phyloP scores from a whole-genome alignment of 495 filamentous ascomycete species.

The Ascobolus immersus region DNA sequence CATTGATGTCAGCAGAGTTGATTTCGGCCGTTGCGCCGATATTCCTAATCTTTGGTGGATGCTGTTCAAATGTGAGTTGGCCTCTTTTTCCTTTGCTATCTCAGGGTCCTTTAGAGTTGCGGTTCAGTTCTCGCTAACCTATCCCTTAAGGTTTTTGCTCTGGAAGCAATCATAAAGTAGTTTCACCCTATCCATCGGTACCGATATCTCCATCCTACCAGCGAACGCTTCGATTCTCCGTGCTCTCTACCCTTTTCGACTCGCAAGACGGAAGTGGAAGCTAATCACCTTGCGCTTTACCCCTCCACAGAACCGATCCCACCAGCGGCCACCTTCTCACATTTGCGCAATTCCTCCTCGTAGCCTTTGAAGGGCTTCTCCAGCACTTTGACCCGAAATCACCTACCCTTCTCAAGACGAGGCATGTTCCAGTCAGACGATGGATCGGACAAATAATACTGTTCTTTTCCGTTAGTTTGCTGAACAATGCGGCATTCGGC shows the following conservation, averaged over 20 bases:
- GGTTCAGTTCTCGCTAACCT: conserved; percentile 10
- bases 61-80: conserved; percentile 69
- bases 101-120: background rate
- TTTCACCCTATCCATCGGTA: conserved; percentile 11
- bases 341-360: conserved; percentile 76
- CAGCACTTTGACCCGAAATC: conserved; percentile 35
- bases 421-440: conserved; percentile 56
- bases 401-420: conserved; percentile 44
- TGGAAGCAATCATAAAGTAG: conserved; percentile 90
- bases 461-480: conserved; percentile 72
- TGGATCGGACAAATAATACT: conserved; percentile 76
- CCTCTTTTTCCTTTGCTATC: background rate
- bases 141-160: conserved; percentile 47
- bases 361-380: conserved; percentile 49
- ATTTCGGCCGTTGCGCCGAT: too few species aligned
- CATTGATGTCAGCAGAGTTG: too few species aligned
- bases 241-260: conserved; percentile 1
- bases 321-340: conserved; percentile 64
- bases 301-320: conserved; percentile 4
- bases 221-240: too few species aligned
- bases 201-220: conserved; percentile 15
- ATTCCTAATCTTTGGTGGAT: conserved; percentile 94
- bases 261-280: background rate
- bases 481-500: conserved; percentile 95
- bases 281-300: conserved; percentile 3